Evolutionary conservation across 441 rosid genomes (phyloP).

Genomic region (Populus hybrid): DNA sequence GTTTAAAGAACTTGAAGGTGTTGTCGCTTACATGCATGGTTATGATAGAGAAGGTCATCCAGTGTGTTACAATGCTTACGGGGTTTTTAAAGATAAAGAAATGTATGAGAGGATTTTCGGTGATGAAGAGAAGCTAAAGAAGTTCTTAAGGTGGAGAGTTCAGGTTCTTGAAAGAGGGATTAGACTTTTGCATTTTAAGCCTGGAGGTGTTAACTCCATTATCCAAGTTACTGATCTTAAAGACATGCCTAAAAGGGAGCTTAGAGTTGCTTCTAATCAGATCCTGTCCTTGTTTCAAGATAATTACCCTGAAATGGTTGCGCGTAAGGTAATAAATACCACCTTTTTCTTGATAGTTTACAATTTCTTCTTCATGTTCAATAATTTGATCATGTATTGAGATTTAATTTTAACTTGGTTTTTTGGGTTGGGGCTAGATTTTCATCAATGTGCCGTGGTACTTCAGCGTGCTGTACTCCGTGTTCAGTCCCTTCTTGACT

Average conservation of each 20-base stretch:
- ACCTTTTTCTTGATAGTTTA: background rate
- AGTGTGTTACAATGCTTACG: slow-evolving; percentile 92
- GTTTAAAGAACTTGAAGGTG: slow-evolving; percentile 79
- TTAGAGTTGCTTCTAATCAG: slow-evolving; percentile 79
- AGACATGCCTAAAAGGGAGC: slow-evolving; percentile 94
- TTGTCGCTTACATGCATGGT: slow-evolving; percentile 86
- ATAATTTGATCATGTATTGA: background rate
- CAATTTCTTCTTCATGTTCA: background rate
- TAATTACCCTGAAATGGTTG: slow-evolving; percentile 98
- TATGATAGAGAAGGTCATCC: slow-evolving; percentile 84
- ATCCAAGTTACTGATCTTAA: slow-evolving; percentile 95
- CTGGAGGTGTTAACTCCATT: slow-evolving; percentile 85
- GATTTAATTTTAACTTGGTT: background rate
- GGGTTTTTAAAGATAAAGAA: slow-evolving; percentile 70
- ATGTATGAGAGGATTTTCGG: slow-evolving; percentile 85
- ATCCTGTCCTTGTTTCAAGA: slow-evolving; percentile 89
- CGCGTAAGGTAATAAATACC: slow-evolving; percentile 66
- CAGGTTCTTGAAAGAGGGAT: slow-evolving; percentile 91
- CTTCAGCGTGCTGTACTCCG: slow-evolving; percentile 72
- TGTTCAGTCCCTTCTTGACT: slow-evolving; percentile 90
- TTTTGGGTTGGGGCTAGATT: slow-evolving; percentile 40
- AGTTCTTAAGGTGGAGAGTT: slow-evolving; percentile 87
- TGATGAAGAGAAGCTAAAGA: slow-evolving; percentile 74
- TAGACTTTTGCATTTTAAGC: slow-evolving; percentile 67
- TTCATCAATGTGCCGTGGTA: slow-evolving; percentile 98